phyloP scores from a whole-genome alignment of 257 asterid species.

The Plectranthus barbatus region DNA sequence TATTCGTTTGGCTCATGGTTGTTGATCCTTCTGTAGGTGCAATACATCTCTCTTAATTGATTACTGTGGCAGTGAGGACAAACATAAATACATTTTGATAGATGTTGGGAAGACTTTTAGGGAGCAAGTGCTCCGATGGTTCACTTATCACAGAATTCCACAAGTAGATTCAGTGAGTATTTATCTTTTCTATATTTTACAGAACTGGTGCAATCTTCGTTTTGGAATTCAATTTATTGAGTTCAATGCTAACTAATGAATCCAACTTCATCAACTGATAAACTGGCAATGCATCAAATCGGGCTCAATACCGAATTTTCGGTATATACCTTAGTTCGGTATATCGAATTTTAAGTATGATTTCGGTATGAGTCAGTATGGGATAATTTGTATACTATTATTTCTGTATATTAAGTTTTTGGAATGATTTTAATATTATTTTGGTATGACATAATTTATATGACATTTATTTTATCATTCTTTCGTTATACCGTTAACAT shows the following conservation, averaged over 20 bases:
- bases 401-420: no score
- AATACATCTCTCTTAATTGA: conserved; percentile 93
- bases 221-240: no score
- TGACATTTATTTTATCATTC: no score
- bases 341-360: no score
- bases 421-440: no score
- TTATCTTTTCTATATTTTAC: background rate
- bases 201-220: no score
- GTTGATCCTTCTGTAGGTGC: conserved; percentile 56
- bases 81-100: conserved; percentile 75
- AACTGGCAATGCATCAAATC: background rate
- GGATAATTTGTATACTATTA: no score
- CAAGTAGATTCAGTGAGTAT: conserved; percentile 87
- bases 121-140: conserved; percentile 98
- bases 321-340: no score
- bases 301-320: no score
- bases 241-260: background rate
- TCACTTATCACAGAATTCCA: conserved; percentile 68
- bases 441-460: no score
- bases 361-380: no score
- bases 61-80: conserved; percentile 43
- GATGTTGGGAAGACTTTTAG: conserved; percentile 95
- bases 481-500: no score
- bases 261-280: background rate
- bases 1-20: conserved; percentile 9